Base-by-base conservation (phyloP, 306 rosid species). In the Acacia melanoxylon region DNA sequence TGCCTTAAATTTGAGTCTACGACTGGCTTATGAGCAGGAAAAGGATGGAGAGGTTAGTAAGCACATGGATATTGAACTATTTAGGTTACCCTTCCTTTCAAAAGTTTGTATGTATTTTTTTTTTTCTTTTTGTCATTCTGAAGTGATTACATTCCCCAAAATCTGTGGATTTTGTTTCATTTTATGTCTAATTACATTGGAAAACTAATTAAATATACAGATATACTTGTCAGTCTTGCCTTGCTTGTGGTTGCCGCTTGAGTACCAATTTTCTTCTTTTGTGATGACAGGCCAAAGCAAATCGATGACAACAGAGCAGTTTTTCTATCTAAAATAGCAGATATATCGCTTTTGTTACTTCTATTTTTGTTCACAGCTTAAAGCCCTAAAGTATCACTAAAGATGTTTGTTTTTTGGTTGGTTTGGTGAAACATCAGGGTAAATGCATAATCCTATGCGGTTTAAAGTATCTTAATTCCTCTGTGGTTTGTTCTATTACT, bases 1-100 rank as follows among this genome's bases (percentile, higher is more conserved):
- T n/a, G 96, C 98, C 72, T 87, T 89, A 85, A 95, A 95, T 87
- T 86, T 95, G 90, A 85, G 86, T 83, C 83, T 74, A 63, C 86
- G 94, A 84, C 74, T 83, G 72, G 86, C 89, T 76, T 84, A 81
- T 65, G 96, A 93, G 87, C 84, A 76, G 66, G 93, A 92, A 81
- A 86, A 89, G 73, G 83, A 83, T 63, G 87, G 84, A 76, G 99
- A 92, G 96, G 99, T 93, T 11, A 51, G 91, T 78, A 5, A 71
- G 75, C 75, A 42, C 6, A 71, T 70, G 29, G 58, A 45, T 45
- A 44, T 24, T 44, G 14, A 71, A 24, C 22, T 15, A 5, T 45
- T 31, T 41, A 22, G 20, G 31, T 70, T 81, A 75, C 68, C 24
- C 27, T 74, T 35, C 75, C 46, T 75, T 75, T 41, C 8, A 51